These are phyloP conservation scores for Arthrobotrys megalospora DNA, from an alignment of 2,329 filamentous ascomycete genomes.

Conservation along the genomic window DNA sequence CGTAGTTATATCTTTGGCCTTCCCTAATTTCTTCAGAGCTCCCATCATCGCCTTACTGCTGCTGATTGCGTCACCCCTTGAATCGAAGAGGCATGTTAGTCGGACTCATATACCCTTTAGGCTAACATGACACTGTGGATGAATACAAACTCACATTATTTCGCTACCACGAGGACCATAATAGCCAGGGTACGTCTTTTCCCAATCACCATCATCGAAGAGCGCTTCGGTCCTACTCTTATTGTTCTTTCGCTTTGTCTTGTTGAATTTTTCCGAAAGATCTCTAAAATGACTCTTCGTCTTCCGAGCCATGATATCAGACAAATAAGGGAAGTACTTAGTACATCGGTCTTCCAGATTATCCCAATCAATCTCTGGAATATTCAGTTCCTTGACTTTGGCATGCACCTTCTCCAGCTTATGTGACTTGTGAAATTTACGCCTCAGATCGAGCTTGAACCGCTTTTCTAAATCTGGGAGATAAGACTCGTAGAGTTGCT, in stretches of 20 bases:
- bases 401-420: conserved; percentile 47
- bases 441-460: conserved; percentile 38
- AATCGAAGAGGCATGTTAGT: background rate
- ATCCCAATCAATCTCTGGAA: conserved; percentile 61
- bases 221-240: conserved; percentile 40
- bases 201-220: conserved; percentile 44
- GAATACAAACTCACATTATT: conserved; percentile 43
- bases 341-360: conserved; percentile 31
- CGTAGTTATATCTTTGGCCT: conserved; percentile 40
- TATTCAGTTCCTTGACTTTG: conserved; percentile 38
- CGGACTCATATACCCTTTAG: background rate
- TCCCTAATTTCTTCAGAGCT: conserved; percentile 31
- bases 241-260: conserved; percentile 30
- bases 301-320: conserved; percentile 48
- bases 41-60: conserved; percentile 30
- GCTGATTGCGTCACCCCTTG: conserved; percentile 50
- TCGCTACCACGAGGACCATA: conserved; percentile 56
- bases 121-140: background rate
- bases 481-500: conserved; percentile 56
- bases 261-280: conserved; percentile 43
- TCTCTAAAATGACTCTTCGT: conserved; percentile 43
- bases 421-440: conserved; percentile 55
- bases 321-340: conserved; percentile 42
- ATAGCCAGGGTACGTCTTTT: conserved; percentile 56
- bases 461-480: conserved; percentile 47